Base-by-base conservation (phyloP, 2,329 filamentous ascomycete genomes). In the Didymella glomerata region DNA sequence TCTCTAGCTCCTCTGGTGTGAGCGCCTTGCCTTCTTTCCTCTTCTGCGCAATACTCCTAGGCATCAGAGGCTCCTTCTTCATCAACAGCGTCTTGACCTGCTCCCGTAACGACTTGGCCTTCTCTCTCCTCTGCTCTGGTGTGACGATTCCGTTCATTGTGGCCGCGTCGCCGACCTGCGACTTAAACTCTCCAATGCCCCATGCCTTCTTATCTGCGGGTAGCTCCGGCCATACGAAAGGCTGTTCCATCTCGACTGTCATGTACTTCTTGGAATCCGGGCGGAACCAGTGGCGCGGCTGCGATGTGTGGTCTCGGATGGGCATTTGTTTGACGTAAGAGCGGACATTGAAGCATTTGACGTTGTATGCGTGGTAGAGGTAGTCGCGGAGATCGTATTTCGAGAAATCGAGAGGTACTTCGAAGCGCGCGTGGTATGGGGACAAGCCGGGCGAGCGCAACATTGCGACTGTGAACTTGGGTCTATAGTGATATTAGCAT, bases 321-420 rank as follows among this genome's bases (percentile, higher is more conserved):
- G 85, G 86, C 75, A 87, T 84, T 78, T 89, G 86, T 70, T 91
- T 88, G 73, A 98, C 86, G 73, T 87, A 94, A 52, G 91, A 93
- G 62, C 94, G 90, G 62, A 98, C 88, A 66, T 83, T 75, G 66
- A 69, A 83, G 51, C 86, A 81, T 64, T 88, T 85, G 62, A 98
- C 88, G 61, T 85, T 84, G 83, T 99, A 99, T 42, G 86, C 86
- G 77, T 96, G 88, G 81, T 87, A 91, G 62, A 99, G 89, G 82
- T 98, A 99, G 82, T 97, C 93, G 78, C 93, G 91, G 41, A 99
- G 82, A 77, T 99, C 95, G 78, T 98, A 89, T 81, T 99, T 99
- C 84, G 92, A 96, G 84, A 97, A 93, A 70, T 86, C 88, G 69
- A 98, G 85, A 11, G 95, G 95, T 30, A 97, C 94, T 72, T 89